These are phyloP conservation scores for Didymella exigua DNA, from an alignment of 2,329 filamentous ascomycete genomes.

Conservation along the genomic window DNA sequence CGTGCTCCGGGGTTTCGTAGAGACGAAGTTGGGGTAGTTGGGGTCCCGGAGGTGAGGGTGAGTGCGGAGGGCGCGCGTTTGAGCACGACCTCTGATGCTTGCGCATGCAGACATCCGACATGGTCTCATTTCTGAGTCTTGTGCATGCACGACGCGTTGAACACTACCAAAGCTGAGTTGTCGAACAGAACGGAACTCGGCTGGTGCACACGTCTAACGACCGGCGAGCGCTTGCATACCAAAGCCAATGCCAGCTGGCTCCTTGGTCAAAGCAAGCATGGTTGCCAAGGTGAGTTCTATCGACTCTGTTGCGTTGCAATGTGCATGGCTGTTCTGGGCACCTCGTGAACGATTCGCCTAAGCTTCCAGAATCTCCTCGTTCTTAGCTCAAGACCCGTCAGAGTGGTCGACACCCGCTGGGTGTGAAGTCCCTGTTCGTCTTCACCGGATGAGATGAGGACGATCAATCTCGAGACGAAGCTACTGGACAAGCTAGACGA, in stretches of 20 bases:
- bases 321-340: neutral
- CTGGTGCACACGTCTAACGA: neutral
- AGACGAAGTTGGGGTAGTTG: conserved; percentile 1
- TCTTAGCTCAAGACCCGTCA: neutral
- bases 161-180: too few species aligned
- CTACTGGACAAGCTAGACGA: neutral
- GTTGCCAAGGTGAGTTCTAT: neutral
- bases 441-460: conserved; percentile 5
- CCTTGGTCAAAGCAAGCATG: neutral
- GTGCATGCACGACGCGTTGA: neutral
- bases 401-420: neutral
- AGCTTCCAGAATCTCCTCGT: neutral
- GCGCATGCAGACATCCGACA: neutral
- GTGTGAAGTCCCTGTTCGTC: neutral
- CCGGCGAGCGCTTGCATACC: neutral
- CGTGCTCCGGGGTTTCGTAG: conserved; percentile 4
- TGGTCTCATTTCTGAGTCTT: neutral
- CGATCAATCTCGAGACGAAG: neutral
- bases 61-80: neutral
- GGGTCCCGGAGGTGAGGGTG: conserved; percentile 4
- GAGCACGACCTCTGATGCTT: neutral
- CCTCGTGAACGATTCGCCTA: neutral
- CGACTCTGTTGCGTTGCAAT: neutral
- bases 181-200: neutral
- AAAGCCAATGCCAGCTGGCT: neutral